These are phyloP conservation scores for Rhizophora mangle DNA, from an alignment of 345 rosid genomes.

Conservation along the genomic window DNA sequence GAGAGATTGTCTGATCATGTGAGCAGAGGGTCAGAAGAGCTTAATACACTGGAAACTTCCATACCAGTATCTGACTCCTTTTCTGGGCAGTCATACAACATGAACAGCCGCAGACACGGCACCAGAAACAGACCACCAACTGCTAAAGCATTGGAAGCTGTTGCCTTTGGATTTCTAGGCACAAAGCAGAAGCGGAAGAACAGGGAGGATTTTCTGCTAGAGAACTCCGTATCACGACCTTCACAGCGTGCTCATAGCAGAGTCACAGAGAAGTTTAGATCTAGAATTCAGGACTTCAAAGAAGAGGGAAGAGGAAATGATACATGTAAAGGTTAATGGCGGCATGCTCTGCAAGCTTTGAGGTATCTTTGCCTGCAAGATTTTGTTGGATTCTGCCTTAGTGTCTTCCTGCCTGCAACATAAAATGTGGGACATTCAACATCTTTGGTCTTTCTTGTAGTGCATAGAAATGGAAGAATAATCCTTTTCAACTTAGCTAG, in stretches of 20 bases:
- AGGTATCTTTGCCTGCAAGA: neutral
- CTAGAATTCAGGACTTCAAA: constrained; percentile 6
- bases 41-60: neutral
- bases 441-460: no score
- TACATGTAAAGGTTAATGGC: constrained; percentile 7
- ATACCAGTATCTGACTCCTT: constrained; percentile 1
- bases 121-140: constrained; percentile 51
- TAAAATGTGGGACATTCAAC: no score
- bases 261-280: constrained; percentile 14
- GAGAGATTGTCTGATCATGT: constrained; percentile 11
- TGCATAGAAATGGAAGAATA: no score
- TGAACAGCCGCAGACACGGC: constrained; percentile 45
- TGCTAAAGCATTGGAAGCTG: constrained; percentile 59
- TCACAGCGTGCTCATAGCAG: constrained; percentile 23
- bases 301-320: constrained; percentile 28
- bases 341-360: constrained; percentile 10
- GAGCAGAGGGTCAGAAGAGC: constrained; percentile 10
- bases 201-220: constrained; percentile 11
- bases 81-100: constrained; percentile 24
- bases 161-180: constrained; percentile 41
- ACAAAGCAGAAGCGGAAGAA: constrained; percentile 37
- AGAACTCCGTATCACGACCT: constrained; percentile 15
- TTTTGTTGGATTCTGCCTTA: no score
- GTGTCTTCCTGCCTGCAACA: no score
- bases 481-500: no score